Evolutionary conservation across 768 basidiomycete species (phyloP), one percentile per base, ranked within the genome.

Genomic region (Kwoniella bestiolae): DNA sequence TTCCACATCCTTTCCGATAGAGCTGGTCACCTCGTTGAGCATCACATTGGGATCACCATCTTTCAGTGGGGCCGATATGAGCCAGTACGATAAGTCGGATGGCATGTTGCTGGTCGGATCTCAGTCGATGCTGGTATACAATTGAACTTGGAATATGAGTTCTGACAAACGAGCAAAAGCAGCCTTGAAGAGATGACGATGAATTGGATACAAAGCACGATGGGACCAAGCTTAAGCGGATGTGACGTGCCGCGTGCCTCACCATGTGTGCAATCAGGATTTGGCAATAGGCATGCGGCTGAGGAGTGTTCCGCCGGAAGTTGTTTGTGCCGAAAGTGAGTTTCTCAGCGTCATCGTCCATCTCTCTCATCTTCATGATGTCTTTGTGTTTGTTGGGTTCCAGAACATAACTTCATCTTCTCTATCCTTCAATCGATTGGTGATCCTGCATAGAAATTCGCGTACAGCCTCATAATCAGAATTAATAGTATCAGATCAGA

Each of bases 51-150:
- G 85, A 73, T 96, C 92, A 21, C 91, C 91, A 80, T 92, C 89
- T 69, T 88, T 74, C 29, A 75, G 86, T 12, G 94, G 94, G 2
- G 91, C 87, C 46, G 93, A 85, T 66, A 96, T 85, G 70, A 97
- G 83, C 94, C 94, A 97, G 72, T 92, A 94, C 69, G 91, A 90
- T 81, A 94, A 89, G 84, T 96, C 94, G 78, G 92, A 94, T 63
- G 94, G 94, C 94, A 96, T 96, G 18, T 58, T 72, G 73, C 12
- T 26, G 32, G 14, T 32, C 31, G 41, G 53, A 29, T 28, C 58
- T n/a, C 2, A n/a, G 46, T 32, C 2, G 31, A 6, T 6, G 7
- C 11, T 38, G 51, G 31, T 8, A 9, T 18, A n/a, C 41, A 14
- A 16, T 26, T 6, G 25, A 23, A 14, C 26, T 32, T 52, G 61